Conservation (phyloP, 495 filamentous ascomycete species). For the Aspergillus biplanus region DNA sequence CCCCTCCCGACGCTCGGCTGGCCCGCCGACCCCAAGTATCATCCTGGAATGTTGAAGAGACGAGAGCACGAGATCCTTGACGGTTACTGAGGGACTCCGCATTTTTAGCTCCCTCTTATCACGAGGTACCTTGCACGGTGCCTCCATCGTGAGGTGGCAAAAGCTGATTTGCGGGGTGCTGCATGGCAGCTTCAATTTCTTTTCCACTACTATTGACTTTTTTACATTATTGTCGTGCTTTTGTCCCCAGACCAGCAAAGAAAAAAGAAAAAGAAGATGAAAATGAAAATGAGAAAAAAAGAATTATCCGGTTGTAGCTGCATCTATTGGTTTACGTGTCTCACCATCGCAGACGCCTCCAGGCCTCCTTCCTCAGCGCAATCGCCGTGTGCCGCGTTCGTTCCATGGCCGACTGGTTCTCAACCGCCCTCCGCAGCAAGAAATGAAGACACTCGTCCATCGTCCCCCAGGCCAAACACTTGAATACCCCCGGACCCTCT, state of each 20-base stretch:
- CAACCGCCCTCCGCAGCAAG: constrained; percentile 74
- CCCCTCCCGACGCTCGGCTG: background rate
- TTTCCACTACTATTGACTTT: background rate
- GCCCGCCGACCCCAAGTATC: background rate
- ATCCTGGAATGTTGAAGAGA: background rate
- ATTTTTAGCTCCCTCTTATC: constrained; percentile 6
- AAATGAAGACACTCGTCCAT: constrained; percentile 88
- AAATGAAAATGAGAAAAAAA: background rate
- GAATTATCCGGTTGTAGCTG: background rate
- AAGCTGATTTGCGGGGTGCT: constrained; percentile 13
- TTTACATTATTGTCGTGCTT: background rate
- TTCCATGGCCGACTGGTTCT: constrained; percentile 80
- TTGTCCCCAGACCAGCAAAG: background rate
- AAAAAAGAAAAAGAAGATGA: background rate
- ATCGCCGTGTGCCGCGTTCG: constrained; percentile 67
- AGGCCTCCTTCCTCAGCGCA: constrained; percentile 68
- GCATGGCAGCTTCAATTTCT: constrained; percentile 1
- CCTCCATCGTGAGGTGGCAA: constrained; percentile 9
- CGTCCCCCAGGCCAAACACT: constrained; percentile 86
- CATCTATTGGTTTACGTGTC: background rate
- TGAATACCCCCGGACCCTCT: constrained; percentile 61
- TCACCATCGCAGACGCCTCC: constrained; percentile 37
- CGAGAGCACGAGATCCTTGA: background rate
- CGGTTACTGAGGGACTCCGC: constrained; percentile 3
- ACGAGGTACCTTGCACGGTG: constrained; percentile 12